A percentile compares a stretch with the other conserved stretches of the same genome.
These are phyloP conservation scores for Phytophthora hibernalis DNA, from an alignment of 352 stramenopile species.

Conservation along the genomic window DNA sequence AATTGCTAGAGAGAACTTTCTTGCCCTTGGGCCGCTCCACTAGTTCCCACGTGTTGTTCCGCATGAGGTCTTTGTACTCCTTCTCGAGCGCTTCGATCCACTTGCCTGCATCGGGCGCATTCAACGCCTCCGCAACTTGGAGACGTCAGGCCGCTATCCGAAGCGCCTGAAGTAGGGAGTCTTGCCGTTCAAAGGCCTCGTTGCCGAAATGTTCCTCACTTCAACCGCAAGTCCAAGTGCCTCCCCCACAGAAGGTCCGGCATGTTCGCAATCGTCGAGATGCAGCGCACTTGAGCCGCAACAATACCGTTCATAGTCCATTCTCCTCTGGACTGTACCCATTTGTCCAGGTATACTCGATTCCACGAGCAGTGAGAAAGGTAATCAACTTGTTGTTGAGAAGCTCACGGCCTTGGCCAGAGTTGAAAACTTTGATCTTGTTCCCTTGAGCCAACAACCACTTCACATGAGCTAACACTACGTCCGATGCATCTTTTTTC, in stretches of 20 bases:
- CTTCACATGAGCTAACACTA: constrained; percentile 11
- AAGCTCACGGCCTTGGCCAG: constrained; percentile 10
- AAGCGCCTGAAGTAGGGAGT: constrained; percentile 9
- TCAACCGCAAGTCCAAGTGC: constrained; percentile 11
- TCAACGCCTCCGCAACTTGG: constrained; percentile 14
- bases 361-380: constrained; percentile 1
- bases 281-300: too few species aligned
- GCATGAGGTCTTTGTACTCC: too few species aligned
- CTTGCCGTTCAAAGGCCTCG: too few species aligned
- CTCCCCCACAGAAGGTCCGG: constrained; percentile 9
- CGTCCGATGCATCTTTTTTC: constrained; percentile 13
- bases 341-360: too few species aligned
- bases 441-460: too few species aligned
- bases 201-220: constrained; percentile 4
- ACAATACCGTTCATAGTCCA: too few species aligned
- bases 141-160: constrained; percentile 11
- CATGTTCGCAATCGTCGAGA: constrained; percentile 6
- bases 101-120: too few species aligned
- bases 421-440: too few species aligned
- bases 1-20: too few species aligned
- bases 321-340: too few species aligned
- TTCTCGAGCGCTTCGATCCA: too few species aligned
- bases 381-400: not conserved
- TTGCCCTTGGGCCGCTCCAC: not conserved
- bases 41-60: not conserved